Evolutionary conservation across 352 stramenopile species (phyloP).

Genomic region (Nothophytophthora sp.): DNA sequence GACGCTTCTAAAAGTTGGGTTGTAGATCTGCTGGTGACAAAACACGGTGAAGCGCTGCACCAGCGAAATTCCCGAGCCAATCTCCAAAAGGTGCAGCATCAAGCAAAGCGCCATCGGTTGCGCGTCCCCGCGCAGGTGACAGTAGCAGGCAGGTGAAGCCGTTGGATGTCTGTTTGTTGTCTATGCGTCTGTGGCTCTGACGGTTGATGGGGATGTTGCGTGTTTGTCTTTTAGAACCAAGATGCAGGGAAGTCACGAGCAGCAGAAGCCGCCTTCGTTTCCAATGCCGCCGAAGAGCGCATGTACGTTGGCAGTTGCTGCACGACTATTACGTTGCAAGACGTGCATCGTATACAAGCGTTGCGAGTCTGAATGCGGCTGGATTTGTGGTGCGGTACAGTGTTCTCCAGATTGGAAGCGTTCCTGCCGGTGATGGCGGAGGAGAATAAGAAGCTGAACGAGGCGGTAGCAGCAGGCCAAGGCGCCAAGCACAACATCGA

Average conservation of each 20-base stretch:
- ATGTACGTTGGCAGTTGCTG: conserved; percentile 27
- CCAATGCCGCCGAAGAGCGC: conserved; percentile 61
- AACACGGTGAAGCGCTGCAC: too few species aligned
- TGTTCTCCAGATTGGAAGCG: conserved; percentile 73
- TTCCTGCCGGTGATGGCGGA: conserved; percentile 75
- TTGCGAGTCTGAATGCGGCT: conserved; percentile 3
- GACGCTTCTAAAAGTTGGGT: too few species aligned
- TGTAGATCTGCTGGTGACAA: too few species aligned
- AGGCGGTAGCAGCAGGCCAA: conserved; percentile 55
- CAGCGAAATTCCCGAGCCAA: too few species aligned
- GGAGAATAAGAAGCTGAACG: conserved; percentile 77
- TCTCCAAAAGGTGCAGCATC: too few species aligned
- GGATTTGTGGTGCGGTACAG: conserved; percentile 18
- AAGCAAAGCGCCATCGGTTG: too few species aligned
- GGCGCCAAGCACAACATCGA: conserved; percentile 79
- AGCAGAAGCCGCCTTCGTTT: conserved; percentile 41
- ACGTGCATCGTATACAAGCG: not conserved
- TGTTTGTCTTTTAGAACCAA: not conserved
- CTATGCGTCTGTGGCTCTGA: not conserved
- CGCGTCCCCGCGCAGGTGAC: too few species aligned
- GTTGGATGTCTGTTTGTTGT: not conserved
- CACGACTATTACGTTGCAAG: not conserved
- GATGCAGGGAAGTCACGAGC: conserved; percentile 11
- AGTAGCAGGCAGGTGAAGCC: too few species aligned
- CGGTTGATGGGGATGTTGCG: not conserved